Evolutionary conservation across 2,329 filamentous ascomycete genomes (phyloP).

Genomic region (Trichophyton benhamiae): DNA sequence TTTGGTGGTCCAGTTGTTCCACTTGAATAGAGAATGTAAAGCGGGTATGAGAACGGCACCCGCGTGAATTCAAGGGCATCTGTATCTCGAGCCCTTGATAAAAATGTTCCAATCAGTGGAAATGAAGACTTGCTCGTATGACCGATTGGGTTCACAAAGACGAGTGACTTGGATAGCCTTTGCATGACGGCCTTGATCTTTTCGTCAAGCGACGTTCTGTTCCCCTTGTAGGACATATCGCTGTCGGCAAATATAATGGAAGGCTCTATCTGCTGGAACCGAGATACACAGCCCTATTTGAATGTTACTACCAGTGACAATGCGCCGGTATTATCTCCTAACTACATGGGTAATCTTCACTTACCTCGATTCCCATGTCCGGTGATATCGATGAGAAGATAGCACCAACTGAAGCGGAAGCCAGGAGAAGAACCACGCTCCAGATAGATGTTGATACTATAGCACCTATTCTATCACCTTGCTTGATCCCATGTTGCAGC

Average conservation of each 20-base stretch:
- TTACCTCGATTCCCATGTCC: conserved; percentile 30
- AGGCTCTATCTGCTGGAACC: conserved; percentile 31
- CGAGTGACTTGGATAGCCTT: conserved; percentile 16
- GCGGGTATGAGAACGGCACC: conserved; percentile 31
- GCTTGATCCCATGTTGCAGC: conserved; percentile 25
- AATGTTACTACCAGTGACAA: neutral
- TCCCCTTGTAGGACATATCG: conserved; percentile 31
- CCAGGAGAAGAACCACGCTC: conserved; percentile 33
- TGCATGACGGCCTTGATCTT: conserved; percentile 25
- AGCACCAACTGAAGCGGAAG: conserved; percentile 31
- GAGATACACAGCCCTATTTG: conserved; percentile 21
- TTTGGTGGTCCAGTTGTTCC: conserved; percentile 36
- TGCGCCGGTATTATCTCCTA: neutral
- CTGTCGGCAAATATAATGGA: conserved; percentile 31
- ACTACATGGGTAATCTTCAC: neutral
- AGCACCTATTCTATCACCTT: conserved; percentile 30
- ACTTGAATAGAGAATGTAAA: conserved; percentile 34
- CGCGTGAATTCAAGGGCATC: conserved; percentile 27
- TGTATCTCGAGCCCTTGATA: conserved; percentile 19
- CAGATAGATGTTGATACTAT: conserved; percentile 34
- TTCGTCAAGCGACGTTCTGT: conserved; percentile 20
- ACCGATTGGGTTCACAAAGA: conserved; percentile 17
- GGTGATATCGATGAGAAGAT: conserved; percentile 36
- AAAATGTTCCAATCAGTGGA: conserved; percentile 21
- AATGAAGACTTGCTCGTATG: conserved; percentile 14